phyloP scores from a whole-genome alignment of 2,329 filamentous ascomycete genomes.

The Phialocephala sp. region DNA sequence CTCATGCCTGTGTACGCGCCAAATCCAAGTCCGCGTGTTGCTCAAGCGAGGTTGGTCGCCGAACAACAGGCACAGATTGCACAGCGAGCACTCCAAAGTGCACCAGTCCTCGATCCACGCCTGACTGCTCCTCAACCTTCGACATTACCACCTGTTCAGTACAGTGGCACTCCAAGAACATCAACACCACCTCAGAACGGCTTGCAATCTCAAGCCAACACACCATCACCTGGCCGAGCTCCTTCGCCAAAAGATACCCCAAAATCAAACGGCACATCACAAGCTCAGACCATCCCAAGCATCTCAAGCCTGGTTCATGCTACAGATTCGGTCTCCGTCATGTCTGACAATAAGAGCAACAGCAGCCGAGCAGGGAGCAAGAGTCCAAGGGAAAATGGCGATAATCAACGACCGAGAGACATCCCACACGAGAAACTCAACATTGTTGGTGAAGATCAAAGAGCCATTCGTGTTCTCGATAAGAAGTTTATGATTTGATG shows the following conservation, averaged over 20 bases:
- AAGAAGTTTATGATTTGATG: conserved; percentile 51
- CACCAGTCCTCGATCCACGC: conserved; percentile 38
- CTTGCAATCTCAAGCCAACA: conserved; percentile 29
- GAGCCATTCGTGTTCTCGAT: conserved; percentile 70
- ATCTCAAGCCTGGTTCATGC: conserved; percentile 42
- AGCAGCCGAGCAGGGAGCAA: conserved; percentile 37
- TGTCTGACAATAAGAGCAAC: conserved; percentile 40
- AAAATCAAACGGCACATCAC: conserved; percentile 32
- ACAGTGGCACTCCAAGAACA: conserved; percentile 26
- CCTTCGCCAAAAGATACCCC: conserved; percentile 32
- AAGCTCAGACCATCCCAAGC: conserved; percentile 41
- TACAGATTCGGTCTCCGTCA: conserved; percentile 39
- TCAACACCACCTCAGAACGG: conserved; percentile 35
- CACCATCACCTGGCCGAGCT: conserved; percentile 29
- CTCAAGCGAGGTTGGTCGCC: conserved; percentile 46
- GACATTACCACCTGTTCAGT: conserved; percentile 26
- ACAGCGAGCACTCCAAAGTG: conserved; percentile 37
- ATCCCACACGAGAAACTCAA: conserved; percentile 62
- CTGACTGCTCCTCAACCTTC: conserved; percentile 26
- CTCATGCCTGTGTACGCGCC: conserved; percentile 41
- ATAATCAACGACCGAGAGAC: conserved; percentile 51
- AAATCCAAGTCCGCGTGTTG: conserved; percentile 46
- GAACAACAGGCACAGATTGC: conserved; percentile 44
- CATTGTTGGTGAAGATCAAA: conserved; percentile 62
- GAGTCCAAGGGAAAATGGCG: conserved; percentile 53